Conservation (phyloP, 2,329 filamentous ascomycete genomes). For the Trichoderma polysporum region DNA sequence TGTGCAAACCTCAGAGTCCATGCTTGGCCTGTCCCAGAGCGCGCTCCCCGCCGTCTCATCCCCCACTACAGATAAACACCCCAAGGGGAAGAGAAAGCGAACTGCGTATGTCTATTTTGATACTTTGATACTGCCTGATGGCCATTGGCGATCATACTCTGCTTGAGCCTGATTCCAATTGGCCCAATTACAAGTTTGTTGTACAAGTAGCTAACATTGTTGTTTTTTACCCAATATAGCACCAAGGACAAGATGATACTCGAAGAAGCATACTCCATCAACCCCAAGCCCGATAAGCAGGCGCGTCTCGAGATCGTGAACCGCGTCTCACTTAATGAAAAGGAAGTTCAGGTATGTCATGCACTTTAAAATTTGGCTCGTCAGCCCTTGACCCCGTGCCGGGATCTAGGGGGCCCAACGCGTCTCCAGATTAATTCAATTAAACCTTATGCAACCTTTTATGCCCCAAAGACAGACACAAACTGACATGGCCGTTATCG, state of each 20-base stretch:
- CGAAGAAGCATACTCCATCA: constrained; percentile 78
- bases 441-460: constrained; percentile 16
- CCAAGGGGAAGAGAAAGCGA: constrained; percentile 62
- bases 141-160: constrained; percentile 25
- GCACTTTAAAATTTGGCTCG: not conserved
- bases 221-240: constrained; percentile 43
- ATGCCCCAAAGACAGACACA: not conserved
- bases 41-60: constrained; percentile 26
- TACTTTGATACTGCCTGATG: not conserved
- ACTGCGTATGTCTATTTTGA: constrained; percentile 54
- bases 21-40: constrained; percentile 17
- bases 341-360: constrained; percentile 84
- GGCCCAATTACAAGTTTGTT: not conserved
- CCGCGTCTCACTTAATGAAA: constrained; percentile 86
- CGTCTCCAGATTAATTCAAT: constrained; percentile 8
- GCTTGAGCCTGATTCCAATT: not conserved
- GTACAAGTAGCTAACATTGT: not conserved
- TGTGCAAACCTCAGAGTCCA: constrained; percentile 23
- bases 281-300: constrained; percentile 88
- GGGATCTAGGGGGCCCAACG: constrained; percentile 8
- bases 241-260: constrained; percentile 86
- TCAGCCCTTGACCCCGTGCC: not conserved
- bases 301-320: constrained; percentile 81
- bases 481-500: constrained; percentile 10
- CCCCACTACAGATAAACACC: constrained; percentile 44